Conservation (phyloP, 257 asterid species). For the Solanum tarapatanum region DNA sequence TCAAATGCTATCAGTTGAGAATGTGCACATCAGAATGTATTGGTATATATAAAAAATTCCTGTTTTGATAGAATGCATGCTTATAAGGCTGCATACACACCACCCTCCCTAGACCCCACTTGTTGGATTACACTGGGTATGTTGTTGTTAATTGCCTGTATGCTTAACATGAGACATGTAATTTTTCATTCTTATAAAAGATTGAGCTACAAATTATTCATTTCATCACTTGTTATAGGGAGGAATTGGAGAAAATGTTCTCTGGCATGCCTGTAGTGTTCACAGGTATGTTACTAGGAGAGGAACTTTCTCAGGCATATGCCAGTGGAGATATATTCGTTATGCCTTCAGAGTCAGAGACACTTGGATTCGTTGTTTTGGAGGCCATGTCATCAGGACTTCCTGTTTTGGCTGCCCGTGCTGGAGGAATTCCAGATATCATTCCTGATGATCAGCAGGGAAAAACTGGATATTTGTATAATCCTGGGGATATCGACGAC, state of each 20-base stretch:
- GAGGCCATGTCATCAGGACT: slow-evolving; percentile 99
- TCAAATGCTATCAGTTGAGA: background rate
- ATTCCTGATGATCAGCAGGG: slow-evolving; percentile 85
- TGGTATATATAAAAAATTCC: background rate
- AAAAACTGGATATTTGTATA: slow-evolving; percentile 60
- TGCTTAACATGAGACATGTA: background rate
- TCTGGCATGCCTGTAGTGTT: slow-evolving; percentile 70
- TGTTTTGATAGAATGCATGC: background rate
- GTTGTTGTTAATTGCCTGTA: background rate
- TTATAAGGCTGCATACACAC: background rate
- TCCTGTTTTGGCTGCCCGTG: slow-evolving; percentile 94
- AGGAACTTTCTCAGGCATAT: slow-evolving; percentile 90
- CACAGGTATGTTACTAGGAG: slow-evolving; percentile 85
- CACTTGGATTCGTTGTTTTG: slow-evolving; percentile 77
- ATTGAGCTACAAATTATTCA: background rate
- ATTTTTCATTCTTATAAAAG: background rate
- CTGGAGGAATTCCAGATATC: slow-evolving; percentile 93
- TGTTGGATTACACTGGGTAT: background rate
- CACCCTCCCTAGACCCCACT: background rate
- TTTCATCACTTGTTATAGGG: slow-evolving; percentile 24
- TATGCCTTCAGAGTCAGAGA: slow-evolving; percentile 95
- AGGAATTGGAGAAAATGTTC: slow-evolving; percentile 74
- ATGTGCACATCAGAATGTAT: background rate
- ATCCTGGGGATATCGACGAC: slow-evolving; percentile 83
- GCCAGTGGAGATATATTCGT: slow-evolving; percentile 89